Conservation (phyloP, 2,329 filamentous ascomycete species). For the Lachnellula suecica region DNA sequence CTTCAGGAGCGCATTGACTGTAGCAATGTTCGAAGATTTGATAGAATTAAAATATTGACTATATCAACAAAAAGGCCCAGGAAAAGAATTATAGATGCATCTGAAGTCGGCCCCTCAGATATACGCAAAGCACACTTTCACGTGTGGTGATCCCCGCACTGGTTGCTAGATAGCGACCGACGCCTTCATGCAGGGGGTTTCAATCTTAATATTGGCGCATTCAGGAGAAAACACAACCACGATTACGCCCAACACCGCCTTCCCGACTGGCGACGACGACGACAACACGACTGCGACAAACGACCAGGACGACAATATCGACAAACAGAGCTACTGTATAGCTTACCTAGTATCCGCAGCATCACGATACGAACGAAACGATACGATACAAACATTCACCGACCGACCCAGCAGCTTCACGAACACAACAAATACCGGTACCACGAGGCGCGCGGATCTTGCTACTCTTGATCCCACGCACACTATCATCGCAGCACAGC, state of each 20-base stretch:
- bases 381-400: slow-evolving; percentile 1
- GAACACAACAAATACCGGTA: slow-evolving; percentile 4
- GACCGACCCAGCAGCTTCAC: slow-evolving; percentile 1
- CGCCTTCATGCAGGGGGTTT: slow-evolving; percentile 5
- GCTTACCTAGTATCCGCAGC: background rate
- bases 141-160: background rate
- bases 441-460: slow-evolving; percentile 13
- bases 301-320: background rate
- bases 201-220: slow-evolving; percentile 3
- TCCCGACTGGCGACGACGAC: slow-evolving; percentile 4
- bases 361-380: slow-evolving; percentile 4
- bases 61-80: background rate
- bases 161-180: slow-evolving; percentile 8
- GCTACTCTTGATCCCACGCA: slow-evolving; percentile 9
- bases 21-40: background rate
- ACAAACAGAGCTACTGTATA: slow-evolving; percentile 6
- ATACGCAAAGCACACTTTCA: background rate
- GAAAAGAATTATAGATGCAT: background rate
- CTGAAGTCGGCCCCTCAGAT: background rate
- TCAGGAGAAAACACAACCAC: slow-evolving; percentile 10
- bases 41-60: background rate
- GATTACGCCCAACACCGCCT: slow-evolving; percentile 2
- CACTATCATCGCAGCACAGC: slow-evolving; percentile 16
- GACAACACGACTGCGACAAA: no score
- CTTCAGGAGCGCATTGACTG: background rate